These are phyloP conservation scores for Suillus cothurnatus DNA, from an alignment of 768 basidiomycete species.

Conservation along the genomic window DNA sequence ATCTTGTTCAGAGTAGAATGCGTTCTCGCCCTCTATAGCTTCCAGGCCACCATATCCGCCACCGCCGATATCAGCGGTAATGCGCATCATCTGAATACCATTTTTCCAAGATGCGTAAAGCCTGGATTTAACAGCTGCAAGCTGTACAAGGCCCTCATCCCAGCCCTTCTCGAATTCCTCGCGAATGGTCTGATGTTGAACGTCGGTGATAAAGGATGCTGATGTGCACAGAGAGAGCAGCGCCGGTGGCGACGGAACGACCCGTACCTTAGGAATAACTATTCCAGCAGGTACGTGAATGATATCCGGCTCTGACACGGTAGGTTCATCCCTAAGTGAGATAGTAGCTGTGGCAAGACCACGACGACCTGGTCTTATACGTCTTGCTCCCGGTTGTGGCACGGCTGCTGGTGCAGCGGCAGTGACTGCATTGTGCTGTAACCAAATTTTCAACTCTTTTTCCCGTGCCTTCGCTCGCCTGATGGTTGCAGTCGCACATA, in stretches of 20 bases:
- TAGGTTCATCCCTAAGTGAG: slow-evolving; percentile 47
- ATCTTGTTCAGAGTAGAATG: slow-evolving; percentile 25
- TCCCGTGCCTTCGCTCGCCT: slow-evolving; percentile 68
- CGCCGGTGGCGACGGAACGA: slow-evolving; percentile 56
- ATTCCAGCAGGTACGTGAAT: slow-evolving; percentile 13
- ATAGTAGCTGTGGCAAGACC: slow-evolving; percentile 70
- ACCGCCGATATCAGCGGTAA: slow-evolving; percentile 32
- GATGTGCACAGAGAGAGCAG: slow-evolving; percentile 54
- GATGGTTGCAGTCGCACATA: slow-evolving; percentile 62
- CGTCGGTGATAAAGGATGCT: slow-evolving; percentile 28
- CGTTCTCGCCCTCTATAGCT: slow-evolving; percentile 30
- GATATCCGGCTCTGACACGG: slow-evolving; percentile 20
- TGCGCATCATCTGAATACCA: slow-evolving; percentile 46
- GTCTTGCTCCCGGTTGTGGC: slow-evolving; percentile 15
- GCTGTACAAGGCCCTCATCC: slow-evolving; percentile 56
- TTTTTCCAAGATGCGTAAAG: slow-evolving; percentile 49
- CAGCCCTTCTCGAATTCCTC: slow-evolving; percentile 63
- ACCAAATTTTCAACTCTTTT: slow-evolving; percentile 54
- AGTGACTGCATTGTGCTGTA: slow-evolving; percentile 36
- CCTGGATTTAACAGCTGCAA: slow-evolving; percentile 50
- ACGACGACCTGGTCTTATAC: slow-evolving; percentile 48
- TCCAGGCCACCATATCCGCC: slow-evolving; percentile 38
- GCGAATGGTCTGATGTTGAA: slow-evolving; percentile 43
- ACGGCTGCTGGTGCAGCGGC: slow-evolving; percentile 7
- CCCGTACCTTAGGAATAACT: slow-evolving; percentile 46